Evolutionary conservation across 805 yeast genomes (phyloP), one percentile per base, ranked within the genome.

Genomic region (Maudiozyma serrabonitensis): DNA sequence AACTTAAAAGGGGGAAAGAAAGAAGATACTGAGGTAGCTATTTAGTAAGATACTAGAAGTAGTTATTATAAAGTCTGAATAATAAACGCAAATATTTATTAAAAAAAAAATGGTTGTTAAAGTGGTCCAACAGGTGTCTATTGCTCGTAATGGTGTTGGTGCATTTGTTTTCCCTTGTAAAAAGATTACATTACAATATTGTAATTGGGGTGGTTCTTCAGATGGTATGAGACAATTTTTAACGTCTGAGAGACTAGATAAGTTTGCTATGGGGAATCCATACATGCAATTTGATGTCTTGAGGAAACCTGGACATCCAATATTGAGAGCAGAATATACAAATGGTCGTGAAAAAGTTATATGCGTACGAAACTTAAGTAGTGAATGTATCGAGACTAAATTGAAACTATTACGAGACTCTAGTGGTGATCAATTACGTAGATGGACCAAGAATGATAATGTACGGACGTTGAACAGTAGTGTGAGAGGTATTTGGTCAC

Each of bases 401-500:
- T 68, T 89, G 50, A 69, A 76, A 23, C 73, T 85, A 44, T 69
- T 85, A 59, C 71, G 78, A 52, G 84, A 82, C 63, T 72, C 89
- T 26, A 76, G 85, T 45, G 97, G 97, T 46, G 75, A 70, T 32
- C 70, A 71, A 50, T 63, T 83, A 47, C 67, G 71, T 56, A 81
- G 80, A 60, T 75, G 77, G 59, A 70, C 75, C 58, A 84, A 84
- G 66, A 80, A 73, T 57, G 81, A 86, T 62, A 84, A 87, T 50
- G 98, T 93, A 35, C 78, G 81, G 67, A 83, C 95, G 41, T 69
- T 76, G 53, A 93, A 91, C 64, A 78, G 76, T 48, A 81, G 95
- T 50, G 89, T 91, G 16, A 84, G 99, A 75, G 99, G 99, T 61
- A 76, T 93, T 45, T 93, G 99, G 99, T 89, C 97, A 43, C 99